Conservation (phyloP, 306 rosid species). For the Mucuna pruriens region DNA sequence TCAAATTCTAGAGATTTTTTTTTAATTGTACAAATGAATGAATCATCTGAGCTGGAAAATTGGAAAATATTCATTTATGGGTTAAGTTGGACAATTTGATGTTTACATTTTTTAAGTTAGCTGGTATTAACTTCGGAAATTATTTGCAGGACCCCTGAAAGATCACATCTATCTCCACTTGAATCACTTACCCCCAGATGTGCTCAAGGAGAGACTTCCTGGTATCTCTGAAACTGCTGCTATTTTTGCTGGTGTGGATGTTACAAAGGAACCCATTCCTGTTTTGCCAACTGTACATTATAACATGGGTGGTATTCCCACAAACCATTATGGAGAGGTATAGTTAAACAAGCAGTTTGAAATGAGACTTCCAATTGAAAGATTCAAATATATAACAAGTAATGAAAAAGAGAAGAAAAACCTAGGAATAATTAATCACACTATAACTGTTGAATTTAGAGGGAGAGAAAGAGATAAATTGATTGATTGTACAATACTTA, state of each 20-base stretch:
- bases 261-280: constrained; percentile 96
- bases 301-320: constrained; percentile 98
- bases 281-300: constrained; percentile 98
- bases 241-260: constrained; percentile 99
- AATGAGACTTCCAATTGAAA: neutral
- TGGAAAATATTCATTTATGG: neutral
- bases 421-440: constrained; percentile 15
- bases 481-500: neutral
- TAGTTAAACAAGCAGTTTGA: constrained; percentile 13
- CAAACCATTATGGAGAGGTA: constrained; percentile 96
- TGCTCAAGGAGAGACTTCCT: constrained; percentile 98
- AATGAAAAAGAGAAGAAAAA: constrained; percentile 10
- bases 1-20: constrained; percentile 9
- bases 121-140: constrained; percentile 24
- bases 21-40: neutral
- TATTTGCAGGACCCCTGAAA: constrained; percentile 85
- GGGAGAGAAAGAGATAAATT: neutral
- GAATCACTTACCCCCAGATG: constrained; percentile 99
- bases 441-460: neutral
- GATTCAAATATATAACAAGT: neutral
- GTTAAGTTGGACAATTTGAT: constrained; percentile 18
- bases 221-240: constrained; percentile 99
- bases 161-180: constrained; percentile 99
- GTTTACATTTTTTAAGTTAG: neutral
- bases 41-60: neutral